Conservation (phyloP, 345 rosid genomes). For the Acer campestre region DNA sequence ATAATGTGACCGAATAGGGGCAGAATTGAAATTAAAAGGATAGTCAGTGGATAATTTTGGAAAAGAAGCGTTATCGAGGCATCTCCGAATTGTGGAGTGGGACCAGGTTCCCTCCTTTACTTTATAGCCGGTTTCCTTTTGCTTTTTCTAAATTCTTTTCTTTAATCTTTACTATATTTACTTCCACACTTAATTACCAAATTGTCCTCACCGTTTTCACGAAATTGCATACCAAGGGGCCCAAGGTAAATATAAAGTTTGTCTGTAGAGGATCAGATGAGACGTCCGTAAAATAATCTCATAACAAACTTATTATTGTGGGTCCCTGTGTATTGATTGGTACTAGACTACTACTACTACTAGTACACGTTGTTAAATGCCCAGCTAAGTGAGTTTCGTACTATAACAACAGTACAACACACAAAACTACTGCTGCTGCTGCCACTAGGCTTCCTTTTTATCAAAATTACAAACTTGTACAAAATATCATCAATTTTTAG, state of each 20-base stretch:
- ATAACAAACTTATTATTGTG: not conserved
- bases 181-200: not conserved
- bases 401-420: too few relatives aligned
- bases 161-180: slow-evolving; percentile 7
- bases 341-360: too few relatives aligned
- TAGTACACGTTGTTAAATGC: not conserved
- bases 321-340: not conserved
- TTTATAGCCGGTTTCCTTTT: slow-evolving; percentile 26
- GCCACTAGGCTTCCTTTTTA: too few relatives aligned
- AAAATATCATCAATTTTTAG: too few relatives aligned
- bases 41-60: not conserved
- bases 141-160: slow-evolving; percentile 6
- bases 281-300: not conserved
- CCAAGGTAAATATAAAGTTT: too few relatives aligned
- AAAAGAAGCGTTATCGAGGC: slow-evolving; percentile 16
- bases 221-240: not conserved
- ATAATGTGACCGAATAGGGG: not conserved
- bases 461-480: too few relatives aligned
- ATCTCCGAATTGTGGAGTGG: slow-evolving; percentile 3
- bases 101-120: slow-evolving; percentile 25
- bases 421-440: too few relatives aligned
- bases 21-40: not conserved
- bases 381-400: too few relatives aligned
- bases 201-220: not conserved
- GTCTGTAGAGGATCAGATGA: too few relatives aligned